Conservation (phyloP, 1,284 basidiomycete species). For the Vanrija sp. region DNA sequence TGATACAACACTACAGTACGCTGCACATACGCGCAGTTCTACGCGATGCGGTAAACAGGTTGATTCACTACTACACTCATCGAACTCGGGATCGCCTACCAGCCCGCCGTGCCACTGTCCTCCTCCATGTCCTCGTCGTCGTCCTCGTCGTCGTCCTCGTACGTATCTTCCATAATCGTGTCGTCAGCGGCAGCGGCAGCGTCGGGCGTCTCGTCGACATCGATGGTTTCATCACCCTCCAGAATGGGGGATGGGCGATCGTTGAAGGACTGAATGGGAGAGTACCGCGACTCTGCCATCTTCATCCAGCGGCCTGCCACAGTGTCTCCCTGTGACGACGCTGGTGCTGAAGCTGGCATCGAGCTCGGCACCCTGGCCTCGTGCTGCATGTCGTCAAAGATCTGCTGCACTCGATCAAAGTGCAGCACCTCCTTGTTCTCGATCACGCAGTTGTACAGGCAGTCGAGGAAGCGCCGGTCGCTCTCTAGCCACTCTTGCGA, state of each 20-base stretch:
- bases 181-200: neutral
- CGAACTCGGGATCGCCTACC: too few species aligned
- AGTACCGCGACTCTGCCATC: too few species aligned
- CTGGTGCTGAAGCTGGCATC: neutral
- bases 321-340: neutral
- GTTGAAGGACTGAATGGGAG: too few species aligned
- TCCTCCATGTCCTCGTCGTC: too few species aligned
- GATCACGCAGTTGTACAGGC: constrained; percentile 13
- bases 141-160: too few species aligned
- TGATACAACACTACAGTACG: too few species aligned
- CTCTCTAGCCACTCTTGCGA: constrained; percentile 8
- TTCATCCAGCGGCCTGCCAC: neutral
- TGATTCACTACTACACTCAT: too few species aligned
- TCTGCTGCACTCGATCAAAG: too few species aligned
- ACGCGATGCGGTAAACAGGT: too few species aligned
- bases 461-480: neutral
- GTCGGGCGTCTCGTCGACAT: neutral
- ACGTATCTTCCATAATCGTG: neutral
- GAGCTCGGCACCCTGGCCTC: neutral
- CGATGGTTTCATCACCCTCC: neutral
- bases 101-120: too few species aligned
- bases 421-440: constrained; percentile 1
- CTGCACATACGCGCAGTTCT: too few species aligned
- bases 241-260: neutral
- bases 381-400: too few species aligned